Evolutionary conservation across 106 monocot genomes (phyloP).

Genomic region (Apostasia shenzhenica): DNA sequence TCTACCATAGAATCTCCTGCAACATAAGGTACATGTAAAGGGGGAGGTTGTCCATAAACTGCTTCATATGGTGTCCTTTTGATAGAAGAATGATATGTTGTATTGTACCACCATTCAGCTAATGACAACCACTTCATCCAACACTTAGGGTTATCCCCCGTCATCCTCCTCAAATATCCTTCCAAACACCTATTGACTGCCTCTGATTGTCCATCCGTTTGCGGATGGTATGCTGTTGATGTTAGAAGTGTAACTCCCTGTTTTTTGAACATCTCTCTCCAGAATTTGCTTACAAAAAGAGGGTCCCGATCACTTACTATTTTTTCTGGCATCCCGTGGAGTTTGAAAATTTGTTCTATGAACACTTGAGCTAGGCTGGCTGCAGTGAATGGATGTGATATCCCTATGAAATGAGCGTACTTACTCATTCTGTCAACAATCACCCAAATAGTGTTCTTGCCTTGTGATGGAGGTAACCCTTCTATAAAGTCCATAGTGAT

Average conservation of each 20-base stretch:
- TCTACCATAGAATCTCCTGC: not conserved
- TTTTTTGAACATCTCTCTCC: no score
- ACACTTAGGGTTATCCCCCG: not conserved
- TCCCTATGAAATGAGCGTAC: not conserved
- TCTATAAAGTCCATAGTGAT: constrained; percentile 1
- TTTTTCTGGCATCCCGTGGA: no score
- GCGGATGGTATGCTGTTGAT: not conserved
- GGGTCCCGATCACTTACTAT: no score
- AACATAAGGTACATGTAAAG: not conserved
- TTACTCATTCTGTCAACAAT: not conserved
- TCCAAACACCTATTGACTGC: not conserved
- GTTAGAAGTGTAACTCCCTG: not conserved
- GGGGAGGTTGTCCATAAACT: constrained; percentile 11
- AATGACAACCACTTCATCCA: not conserved
- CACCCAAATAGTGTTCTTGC: not conserved
- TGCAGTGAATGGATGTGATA: no score
- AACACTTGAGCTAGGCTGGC: no score
- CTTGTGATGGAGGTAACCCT: not conserved
- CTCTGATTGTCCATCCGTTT: not conserved
- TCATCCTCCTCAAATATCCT: not conserved
- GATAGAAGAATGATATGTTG: not conserved
- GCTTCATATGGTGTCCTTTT: constrained; percentile 5
- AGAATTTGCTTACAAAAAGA: no score
- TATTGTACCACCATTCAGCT: no score
- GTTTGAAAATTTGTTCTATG: no score